phyloP scores from a whole-genome alignment of 345 rosid species.

The Eucalyptus sp. region DNA sequence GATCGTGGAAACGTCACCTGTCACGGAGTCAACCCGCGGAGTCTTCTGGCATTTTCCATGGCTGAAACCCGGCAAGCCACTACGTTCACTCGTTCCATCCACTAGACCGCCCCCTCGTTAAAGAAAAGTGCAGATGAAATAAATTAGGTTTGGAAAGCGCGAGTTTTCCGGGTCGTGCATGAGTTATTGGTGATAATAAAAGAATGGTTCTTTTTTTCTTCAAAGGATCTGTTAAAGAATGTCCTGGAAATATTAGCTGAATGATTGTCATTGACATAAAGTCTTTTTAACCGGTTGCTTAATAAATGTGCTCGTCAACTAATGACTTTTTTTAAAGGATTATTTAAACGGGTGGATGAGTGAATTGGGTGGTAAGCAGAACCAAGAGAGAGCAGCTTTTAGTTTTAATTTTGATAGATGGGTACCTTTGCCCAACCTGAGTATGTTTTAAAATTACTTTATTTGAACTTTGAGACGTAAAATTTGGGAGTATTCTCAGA shows the following conservation, averaged over 20 bases:
- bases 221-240: not conserved
- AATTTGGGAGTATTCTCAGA: rapidly evolving
- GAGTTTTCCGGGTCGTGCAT: not conserved
- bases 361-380: not conserved
- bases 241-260: not conserved
- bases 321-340: not conserved
- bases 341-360: not conserved
- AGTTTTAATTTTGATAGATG: not conserved
- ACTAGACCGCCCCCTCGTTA: not conserved
- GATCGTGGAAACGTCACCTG: not conserved
- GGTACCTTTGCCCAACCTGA: rapidly evolving
- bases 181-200: not conserved
- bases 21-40: not conserved
- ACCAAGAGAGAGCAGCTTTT: not conserved
- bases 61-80: not conserved
- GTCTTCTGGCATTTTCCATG: not conserved
- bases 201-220: not conserved
- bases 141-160: not conserved
- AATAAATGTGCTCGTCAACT: not conserved
- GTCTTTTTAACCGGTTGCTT: not conserved
- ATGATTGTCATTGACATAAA: not conserved
- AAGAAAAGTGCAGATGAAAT: not conserved
- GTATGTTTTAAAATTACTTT: rapidly evolving
- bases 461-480: no score
- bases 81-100: not conserved